Percentiles rank a stretch among this genome's conserved stretches.
Evolutionary conservation across 2,329 filamentous ascomycete genomes (phyloP).

Genomic region (Alternaria triticina): DNA sequence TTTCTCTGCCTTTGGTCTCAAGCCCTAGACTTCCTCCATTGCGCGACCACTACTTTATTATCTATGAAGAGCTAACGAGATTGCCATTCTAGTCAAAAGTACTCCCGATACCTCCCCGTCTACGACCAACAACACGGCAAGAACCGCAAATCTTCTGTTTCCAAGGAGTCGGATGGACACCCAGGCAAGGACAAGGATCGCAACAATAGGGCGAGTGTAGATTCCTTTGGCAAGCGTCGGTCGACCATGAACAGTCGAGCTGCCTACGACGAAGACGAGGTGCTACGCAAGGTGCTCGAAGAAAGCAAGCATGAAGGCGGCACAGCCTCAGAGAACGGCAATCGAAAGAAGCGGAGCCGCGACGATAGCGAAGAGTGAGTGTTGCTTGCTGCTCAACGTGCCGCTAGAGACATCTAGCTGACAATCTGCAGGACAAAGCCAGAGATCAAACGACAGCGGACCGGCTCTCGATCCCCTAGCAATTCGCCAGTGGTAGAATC

Average conservation of each 20-base stretch:
- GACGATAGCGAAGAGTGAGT: constrained; percentile 95
- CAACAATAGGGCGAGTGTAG: constrained; percentile 60
- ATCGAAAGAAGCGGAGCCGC: constrained; percentile 79
- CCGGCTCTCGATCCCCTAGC: constrained; percentile 59
- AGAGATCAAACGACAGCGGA: constrained; percentile 81
- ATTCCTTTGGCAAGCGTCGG: constrained; percentile 76
- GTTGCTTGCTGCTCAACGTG: constrained; percentile 12
- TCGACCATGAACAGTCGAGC: constrained; percentile 98
- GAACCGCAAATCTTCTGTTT: constrained; percentile 68
- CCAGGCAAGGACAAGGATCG: constrained; percentile 63
- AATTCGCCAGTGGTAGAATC: constrained; percentile 67
- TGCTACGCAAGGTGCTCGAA: constrained; percentile 86
- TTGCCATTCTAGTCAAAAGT: constrained; percentile 59
- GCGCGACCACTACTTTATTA: background rate
- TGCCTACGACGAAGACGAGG: constrained; percentile 93
- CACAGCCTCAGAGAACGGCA: constrained; percentile 60
- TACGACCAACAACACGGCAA: constrained; percentile 58
- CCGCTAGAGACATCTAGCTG: constrained; percentile 19
- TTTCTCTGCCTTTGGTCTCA: background rate
- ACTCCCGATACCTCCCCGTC: constrained; percentile 69
- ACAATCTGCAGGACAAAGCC: constrained; percentile 67
- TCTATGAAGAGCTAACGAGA: constrained; percentile 5
- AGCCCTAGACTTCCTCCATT: background rate
- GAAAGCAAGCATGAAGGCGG: constrained; percentile 86
- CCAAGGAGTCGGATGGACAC: constrained; percentile 65